These are phyloP conservation scores for Neolentinus lepideus DNA, from an alignment of 1,284 basidiomycete genomes.

Conservation along the genomic window DNA sequence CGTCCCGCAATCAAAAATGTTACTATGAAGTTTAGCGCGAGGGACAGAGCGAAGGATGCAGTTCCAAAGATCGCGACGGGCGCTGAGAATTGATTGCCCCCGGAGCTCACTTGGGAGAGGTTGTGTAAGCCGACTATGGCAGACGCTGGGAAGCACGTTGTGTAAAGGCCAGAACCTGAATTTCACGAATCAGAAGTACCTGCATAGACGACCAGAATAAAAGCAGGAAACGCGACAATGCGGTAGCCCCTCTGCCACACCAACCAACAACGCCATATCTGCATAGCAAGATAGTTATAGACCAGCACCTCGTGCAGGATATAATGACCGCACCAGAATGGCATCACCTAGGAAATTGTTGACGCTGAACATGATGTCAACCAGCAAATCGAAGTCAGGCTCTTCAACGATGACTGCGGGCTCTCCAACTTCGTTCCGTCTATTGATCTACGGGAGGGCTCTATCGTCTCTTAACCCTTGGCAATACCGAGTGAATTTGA, in stretches of 20 bases:
- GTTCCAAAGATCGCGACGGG: background rate
- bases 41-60: background rate
- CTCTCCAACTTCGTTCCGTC: background rate
- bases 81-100: background rate
- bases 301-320: background rate
- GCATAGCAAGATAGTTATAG: background rate
- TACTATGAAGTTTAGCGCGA: conserved; percentile 23
- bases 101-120: background rate
- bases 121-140: background rate
- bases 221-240: background rate
- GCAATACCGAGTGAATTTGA: background rate
- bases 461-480: background rate
- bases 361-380: background rate
- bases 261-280: background rate
- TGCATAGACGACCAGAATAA: background rate
- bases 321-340: background rate
- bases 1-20: conserved; percentile 31
- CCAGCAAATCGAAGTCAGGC: background rate
- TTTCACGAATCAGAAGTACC: background rate
- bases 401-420: background rate
- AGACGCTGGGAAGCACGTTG: background rate
- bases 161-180: background rate
- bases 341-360: background rate
- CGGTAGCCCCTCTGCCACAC: background rate
- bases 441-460: background rate